Evolutionary conservation across 441 rosid species (phyloP).

Genomic region (Pelargonium myrrhifolium): DNA sequence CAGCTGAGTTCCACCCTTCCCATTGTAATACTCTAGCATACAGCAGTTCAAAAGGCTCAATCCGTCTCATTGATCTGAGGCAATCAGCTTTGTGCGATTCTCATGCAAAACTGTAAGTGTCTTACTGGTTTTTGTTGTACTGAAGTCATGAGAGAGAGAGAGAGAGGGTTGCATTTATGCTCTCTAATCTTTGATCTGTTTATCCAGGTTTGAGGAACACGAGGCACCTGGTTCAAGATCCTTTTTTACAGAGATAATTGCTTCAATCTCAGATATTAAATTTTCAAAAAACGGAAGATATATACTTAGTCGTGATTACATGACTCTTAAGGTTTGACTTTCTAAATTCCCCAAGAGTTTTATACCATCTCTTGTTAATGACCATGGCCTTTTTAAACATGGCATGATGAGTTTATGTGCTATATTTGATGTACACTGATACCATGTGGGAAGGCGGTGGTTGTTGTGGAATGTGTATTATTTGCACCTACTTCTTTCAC

Average conservation of each 20-base stretch:
- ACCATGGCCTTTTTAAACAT: not conserved
- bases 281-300: constrained; percentile 87
- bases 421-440: too few relatives aligned
- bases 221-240: constrained; percentile 91
- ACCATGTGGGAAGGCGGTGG: too few relatives aligned
- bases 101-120: constrained; percentile 51
- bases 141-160: not conserved
- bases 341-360: constrained; percentile 3
- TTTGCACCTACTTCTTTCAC: not conserved
- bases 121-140: constrained; percentile 11
- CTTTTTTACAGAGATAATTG: constrained; percentile 98
- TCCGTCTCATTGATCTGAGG: constrained; percentile 89
- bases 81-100: constrained; percentile 90
- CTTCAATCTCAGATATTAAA: constrained; percentile 92
- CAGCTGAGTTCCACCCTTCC: constrained; percentile 93
- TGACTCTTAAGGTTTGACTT: constrained; percentile 87
- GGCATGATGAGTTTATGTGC: not conserved
- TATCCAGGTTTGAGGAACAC: constrained; percentile 82
- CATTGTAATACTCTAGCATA: constrained; percentile 87
- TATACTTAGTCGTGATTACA: constrained; percentile 97
- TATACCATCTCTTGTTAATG: not conserved
- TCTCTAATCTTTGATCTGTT: constrained; percentile 2
- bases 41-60: constrained; percentile 95
- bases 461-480: not conserved
- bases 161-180: not conserved